Evolutionary conservation across 129 eudicot species (phyloP).

Genomic region (sunflower (Helianthus annuus)): HanXRQr2.0-SUNRISE NC_035435.2:11756964-11757463

Average conservation of each 20-base stretch:
- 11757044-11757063: too few species aligned
- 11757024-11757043: too few species aligned
- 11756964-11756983: neutral
- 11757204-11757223: neutral
- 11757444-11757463: too few species aligned
- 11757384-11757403: neutral
- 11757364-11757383: slow-evolving; percentile 6
- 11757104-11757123: neutral
- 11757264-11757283: neutral
- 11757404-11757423: too few species aligned
- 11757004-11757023: too few species aligned
- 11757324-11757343: neutral
- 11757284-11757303: neutral
- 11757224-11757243: too few species aligned
- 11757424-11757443: too few species aligned
- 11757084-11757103: too few species aligned
- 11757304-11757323: neutral
- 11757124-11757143: too few species aligned
- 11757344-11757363: neutral
- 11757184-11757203: neutral
- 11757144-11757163: neutral
- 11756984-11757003: neutral
- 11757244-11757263: neutral
- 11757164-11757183: neutral
- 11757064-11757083: too few species aligned